Base-by-base conservation (phyloP, 768 basidiomycete genomes). In the Mycena albidolilacea region DNA sequence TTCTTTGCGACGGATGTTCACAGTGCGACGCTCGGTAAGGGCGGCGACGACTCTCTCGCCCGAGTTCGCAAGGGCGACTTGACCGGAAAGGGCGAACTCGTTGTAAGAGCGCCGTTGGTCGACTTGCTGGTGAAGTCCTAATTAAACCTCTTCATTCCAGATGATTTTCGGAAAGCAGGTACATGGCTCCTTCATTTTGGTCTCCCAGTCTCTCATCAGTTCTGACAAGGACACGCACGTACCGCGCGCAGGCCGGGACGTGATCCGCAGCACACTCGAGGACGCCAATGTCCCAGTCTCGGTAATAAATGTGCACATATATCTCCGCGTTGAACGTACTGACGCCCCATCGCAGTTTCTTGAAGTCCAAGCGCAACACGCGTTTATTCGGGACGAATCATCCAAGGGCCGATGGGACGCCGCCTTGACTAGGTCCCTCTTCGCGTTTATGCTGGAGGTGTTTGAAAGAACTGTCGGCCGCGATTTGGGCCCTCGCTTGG, bases 131-230 rank as follows among this genome's bases (percentile, higher is more conserved):
- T 67, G 3, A 30, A 30, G 30, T 30, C 30, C 30, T n/a, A 17
- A 9, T 6, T 62, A 17, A 62, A 14, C 17, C 11, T 61, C 35
- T 64, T 52, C 60, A 50, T 57, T 57, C 15, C 71, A 97, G 90
- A 93, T 98, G 93, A 96, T 98, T 64, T 98, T 98, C 78, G 97
- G 97, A 8, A 97, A 97, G 80, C 95, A 97, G 87, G 95, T 91
- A 76, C 14, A 21, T 10, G 11, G 8, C 48, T 41, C 54, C 39
- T 66, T 54, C 67, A 44, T 70, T 60, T 44, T 21, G 5, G 30
- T 44, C 21, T 54, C 12, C 7, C 12, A 4, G 6, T 0, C 11
- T 10, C 39, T 61, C 17, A 37, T 15, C 46, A 15, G 5, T 15
- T 30, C 19, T n/a, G 7, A 21, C 9, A 52, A 95, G 92, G 97